Percentiles rank a stretch among this genome's conserved stretches.
These are phyloP conservation scores for Monilinia fructigena DNA, from an alignment of 2,329 filamentous ascomycete species.

Conservation along the genomic window DNA sequence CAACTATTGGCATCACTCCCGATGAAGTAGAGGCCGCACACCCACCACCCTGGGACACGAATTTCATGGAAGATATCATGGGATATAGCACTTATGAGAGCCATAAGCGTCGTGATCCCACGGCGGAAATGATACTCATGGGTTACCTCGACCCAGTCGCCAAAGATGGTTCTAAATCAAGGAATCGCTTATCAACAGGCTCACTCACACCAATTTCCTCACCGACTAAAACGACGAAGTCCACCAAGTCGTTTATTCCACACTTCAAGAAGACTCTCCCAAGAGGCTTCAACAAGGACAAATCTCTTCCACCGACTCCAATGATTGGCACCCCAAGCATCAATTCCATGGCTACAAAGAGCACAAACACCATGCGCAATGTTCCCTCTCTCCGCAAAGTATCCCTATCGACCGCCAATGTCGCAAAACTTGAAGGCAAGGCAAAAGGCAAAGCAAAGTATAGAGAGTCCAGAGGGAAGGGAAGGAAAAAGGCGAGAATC, in stretches of 20 bases:
- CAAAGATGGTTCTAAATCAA: background rate
- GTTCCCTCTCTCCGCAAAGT: background rate
- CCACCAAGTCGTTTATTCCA: background rate
- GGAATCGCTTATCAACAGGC: background rate
- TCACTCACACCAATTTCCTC: background rate
- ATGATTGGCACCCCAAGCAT: background rate
- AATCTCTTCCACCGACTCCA: background rate
- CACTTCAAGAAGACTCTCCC: background rate
- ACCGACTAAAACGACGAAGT: background rate
- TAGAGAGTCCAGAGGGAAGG: background rate
- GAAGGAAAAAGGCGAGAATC: background rate
- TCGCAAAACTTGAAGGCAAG: conserved; percentile 4
- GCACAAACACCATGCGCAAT: background rate
- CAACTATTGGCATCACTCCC: background rate
- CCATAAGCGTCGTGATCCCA: background rate
- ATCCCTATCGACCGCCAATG: background rate
- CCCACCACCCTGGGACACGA: background rate
- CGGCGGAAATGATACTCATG: conserved; percentile 1
- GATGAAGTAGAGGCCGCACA: background rate
- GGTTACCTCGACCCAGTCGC: background rate
- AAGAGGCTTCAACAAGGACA: background rate
- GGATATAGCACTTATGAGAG: background rate
- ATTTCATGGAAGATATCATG: conserved; percentile 7
- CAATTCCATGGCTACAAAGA: background rate
- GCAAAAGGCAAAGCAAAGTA: background rate